Evolutionary conservation across 2,329 filamentous ascomycete species (phyloP).

Genomic region (Monilinia fructigena): DNA sequence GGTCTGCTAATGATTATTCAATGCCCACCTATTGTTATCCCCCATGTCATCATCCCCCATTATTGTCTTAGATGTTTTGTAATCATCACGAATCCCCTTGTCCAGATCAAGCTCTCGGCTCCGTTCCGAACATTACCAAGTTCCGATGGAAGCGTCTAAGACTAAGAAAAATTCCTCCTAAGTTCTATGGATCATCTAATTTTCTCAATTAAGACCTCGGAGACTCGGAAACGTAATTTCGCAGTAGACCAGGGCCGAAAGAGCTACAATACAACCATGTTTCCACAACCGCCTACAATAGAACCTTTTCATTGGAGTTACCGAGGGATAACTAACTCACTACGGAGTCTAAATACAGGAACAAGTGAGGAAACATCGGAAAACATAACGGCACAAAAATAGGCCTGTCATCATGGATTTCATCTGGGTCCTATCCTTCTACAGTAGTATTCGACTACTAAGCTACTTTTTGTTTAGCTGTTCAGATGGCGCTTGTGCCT

Average conservation of each 20-base stretch:
- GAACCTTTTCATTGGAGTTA: slow-evolving; percentile 7
- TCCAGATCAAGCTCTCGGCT: slow-evolving; percentile 8
- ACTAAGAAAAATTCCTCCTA: background rate
- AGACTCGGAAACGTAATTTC: slow-evolving; percentile 10
- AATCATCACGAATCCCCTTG: background rate
- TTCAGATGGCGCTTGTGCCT: slow-evolving; percentile 20
- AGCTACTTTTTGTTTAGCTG: background rate
- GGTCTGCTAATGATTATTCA: background rate
- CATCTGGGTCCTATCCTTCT: background rate
- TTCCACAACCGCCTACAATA: slow-evolving; percentile 10
- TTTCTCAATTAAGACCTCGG: background rate
- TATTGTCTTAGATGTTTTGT: slow-evolving; percentile 11
- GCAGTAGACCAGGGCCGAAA: background rate
- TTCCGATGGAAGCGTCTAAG: slow-evolving; percentile 1
- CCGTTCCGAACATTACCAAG: slow-evolving; percentile 5
- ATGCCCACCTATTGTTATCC: background rate
- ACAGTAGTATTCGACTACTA: background rate
- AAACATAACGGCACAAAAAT: slow-evolving; percentile 2
- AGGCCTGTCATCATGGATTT: slow-evolving; percentile 10
- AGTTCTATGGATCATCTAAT: background rate
- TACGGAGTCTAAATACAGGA: slow-evolving; percentile 12
- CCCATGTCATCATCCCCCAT: background rate
- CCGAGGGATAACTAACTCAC: slow-evolving; percentile 7
- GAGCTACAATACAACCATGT: slow-evolving; percentile 2
- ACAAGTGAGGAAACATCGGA: slow-evolving; percentile 2